Base-by-base conservation (phyloP, 768 basidiomycete species). In the Sistotremastrum suecicum region DNA sequence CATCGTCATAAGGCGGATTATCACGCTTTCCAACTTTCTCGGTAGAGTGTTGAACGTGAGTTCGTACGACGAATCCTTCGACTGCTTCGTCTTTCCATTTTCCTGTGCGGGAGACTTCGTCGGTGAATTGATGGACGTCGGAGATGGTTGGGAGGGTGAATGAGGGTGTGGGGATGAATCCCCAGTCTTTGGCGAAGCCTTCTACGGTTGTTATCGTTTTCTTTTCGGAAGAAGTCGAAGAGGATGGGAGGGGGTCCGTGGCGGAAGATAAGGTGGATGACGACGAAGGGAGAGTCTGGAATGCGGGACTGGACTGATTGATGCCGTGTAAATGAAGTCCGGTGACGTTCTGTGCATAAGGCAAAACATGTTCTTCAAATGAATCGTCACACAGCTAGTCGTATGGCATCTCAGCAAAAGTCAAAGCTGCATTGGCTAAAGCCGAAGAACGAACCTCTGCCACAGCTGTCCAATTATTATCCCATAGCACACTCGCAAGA, bases 361-460 rank as follows among this genome's bases (percentile, higher is more conserved):
- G 67, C 0, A 99, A 72, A 45, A 98, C 94, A 55, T 99, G 95
- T 58, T 98, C 94, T 55, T 99, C 94, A 60, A 98, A 98, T 0
- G 73, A 75, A 62, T 99, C 95, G 56, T 99, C 95, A 59, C 95
- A 99, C 5, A 99, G 79, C 92, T 97, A 54, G 0, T n/a, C 0
- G 12, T n/a, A 4, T 37, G 32, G 46, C 4, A 39, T 10, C 8
- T 10, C 31, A 12, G 11, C 31, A 35, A 7, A 36, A 34, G 37
- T 5, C 10, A 33, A 29, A 34, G 5, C 20, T 32, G 37, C 31
- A 43, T 29, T 29, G 1, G 41, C 28, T n/a, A 29, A 41, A 6
- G 7, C 33, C 30, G n/a, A 48, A 11, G 51, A 33, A 55, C 75
- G 12, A 53, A 89, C 92, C 75, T 99, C 94, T 2, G 91, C 81